Conservation (phyloP, 2,329 filamentous ascomycete genomes). For the Arachnopeziza araneosa region DNA sequence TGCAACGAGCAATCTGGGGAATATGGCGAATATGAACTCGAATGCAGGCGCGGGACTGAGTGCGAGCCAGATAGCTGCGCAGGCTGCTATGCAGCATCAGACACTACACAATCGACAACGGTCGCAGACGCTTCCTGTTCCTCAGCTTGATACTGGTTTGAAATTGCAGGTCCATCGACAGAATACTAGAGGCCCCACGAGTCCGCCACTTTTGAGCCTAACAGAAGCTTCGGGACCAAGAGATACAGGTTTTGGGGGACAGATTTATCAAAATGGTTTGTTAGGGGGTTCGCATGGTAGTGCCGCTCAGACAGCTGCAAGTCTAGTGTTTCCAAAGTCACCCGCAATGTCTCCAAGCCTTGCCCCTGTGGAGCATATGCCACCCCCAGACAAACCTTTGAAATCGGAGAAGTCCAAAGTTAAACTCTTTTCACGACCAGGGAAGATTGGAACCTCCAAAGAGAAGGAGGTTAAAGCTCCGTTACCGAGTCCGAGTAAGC, state of each 20-base stretch:
- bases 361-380: slow-evolving; percentile 31
- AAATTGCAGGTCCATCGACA: slow-evolving; percentile 20
- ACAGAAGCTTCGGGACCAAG: slow-evolving; percentile 60
- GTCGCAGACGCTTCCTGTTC: slow-evolving; percentile 66
- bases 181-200: slow-evolving; percentile 43
- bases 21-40: slow-evolving; percentile 31
- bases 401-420: slow-evolving; percentile 70
- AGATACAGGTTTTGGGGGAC: slow-evolving; percentile 46
- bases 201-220: slow-evolving; percentile 57
- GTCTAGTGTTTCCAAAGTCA: slow-evolving; percentile 61
- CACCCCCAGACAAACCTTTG: slow-evolving; percentile 40
- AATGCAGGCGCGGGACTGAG: slow-evolving; percentile 34
- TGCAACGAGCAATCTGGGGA: slow-evolving; percentile 33
- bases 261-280: slow-evolving; percentile 54
- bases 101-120: slow-evolving; percentile 51
- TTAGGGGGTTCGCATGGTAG: slow-evolving; percentile 54
- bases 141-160: slow-evolving; percentile 21
- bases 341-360: slow-evolving; percentile 28
- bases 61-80: slow-evolving; percentile 76
- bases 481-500: slow-evolving; percentile 67
- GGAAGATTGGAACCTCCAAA: slow-evolving; percentile 65
- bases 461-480: slow-evolving; percentile 58
- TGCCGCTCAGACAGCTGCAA: slow-evolving; percentile 66
- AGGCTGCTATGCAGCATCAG: slow-evolving; percentile 66
- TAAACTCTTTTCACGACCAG: slow-evolving; percentile 74